These are phyloP conservation scores for Pogostemon cablin DNA, from an alignment of 257 asterid genomes.

Conservation along the genomic window DNA sequence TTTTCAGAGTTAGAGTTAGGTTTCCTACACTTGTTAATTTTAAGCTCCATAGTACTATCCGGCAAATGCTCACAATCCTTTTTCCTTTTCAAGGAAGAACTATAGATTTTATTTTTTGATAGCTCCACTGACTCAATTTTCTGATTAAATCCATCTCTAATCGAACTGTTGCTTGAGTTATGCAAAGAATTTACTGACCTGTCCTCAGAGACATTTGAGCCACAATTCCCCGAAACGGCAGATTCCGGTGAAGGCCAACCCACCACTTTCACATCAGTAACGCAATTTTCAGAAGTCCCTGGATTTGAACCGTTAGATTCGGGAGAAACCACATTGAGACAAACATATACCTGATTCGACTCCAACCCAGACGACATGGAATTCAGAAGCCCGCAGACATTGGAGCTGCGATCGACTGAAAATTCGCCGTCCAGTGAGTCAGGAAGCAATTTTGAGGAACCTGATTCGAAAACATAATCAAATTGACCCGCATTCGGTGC, in stretches of 20 bases:
- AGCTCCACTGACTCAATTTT: constrained; percentile 42
- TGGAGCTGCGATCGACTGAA: constrained; percentile 37
- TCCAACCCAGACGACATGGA: constrained; percentile 38
- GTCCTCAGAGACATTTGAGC: constrained; percentile 54
- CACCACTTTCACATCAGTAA: constrained; percentile 41
- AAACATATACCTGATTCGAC: constrained; percentile 37
- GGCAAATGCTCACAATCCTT: constrained; percentile 49
- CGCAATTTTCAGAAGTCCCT: constrained; percentile 35
- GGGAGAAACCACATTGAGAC: constrained; percentile 53
- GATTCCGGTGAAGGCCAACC: constrained; percentile 67
- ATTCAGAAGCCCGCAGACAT: constrained; percentile 45
- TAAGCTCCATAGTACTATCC: constrained; percentile 34
- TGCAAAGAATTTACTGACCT: constrained; percentile 55
- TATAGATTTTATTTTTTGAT: constrained; percentile 27
- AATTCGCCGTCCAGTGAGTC: constrained; percentile 28
- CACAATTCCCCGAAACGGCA: constrained; percentile 56
- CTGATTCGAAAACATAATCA: constrained; percentile 33
- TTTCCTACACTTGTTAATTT: constrained; percentile 45
- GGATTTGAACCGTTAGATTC: constrained; percentile 68
- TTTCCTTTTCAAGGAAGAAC: constrained; percentile 64
- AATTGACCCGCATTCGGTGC: constrained; percentile 30
- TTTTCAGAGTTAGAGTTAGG: constrained; percentile 32
- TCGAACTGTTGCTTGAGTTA: constrained; percentile 35
- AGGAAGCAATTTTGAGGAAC: constrained; percentile 42
- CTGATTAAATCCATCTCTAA: constrained; percentile 41